phyloP scores from a whole-genome alignment of 495 filamentous ascomycete species.

The Xylaria telfairii region DNA sequence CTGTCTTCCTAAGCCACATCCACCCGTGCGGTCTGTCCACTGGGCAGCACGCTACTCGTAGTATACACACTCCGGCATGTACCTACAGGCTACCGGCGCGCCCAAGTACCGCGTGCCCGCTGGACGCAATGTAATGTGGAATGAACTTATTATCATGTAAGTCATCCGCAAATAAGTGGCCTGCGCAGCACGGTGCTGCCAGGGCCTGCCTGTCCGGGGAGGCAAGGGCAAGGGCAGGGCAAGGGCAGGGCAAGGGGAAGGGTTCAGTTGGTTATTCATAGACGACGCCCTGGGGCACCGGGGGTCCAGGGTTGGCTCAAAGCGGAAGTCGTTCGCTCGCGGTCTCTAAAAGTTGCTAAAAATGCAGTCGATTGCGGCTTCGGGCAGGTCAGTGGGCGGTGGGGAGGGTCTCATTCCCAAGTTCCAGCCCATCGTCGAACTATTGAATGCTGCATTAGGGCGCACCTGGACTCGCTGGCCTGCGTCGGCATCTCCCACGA shows the following conservation, averaged over 20 bases:
- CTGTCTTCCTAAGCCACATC: constrained; percentile 22
- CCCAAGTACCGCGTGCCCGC: constrained; percentile 5
- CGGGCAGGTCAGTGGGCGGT: constrained; percentile 23
- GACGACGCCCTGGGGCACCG: too few species aligned
- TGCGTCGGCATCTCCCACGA: constrained; percentile 29
- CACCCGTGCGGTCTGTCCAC: background rate
- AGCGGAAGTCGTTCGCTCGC: constrained; percentile 20
- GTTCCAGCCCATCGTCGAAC: constrained; percentile 28
- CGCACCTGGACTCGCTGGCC: constrained; percentile 27
- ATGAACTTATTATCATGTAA: constrained; percentile 6
- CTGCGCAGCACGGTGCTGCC: background rate
- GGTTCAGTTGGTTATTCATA: constrained; percentile 15
- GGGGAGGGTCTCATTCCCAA: constrained; percentile 25
- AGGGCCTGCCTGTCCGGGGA: background rate
- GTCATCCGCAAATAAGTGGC: constrained; percentile 2
- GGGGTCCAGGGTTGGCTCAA: constrained; percentile 9
- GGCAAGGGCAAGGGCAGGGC: too few species aligned
- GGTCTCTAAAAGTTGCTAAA: constrained; percentile 20
- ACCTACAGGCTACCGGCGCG: too few species aligned
- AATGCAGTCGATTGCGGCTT: constrained; percentile 23
- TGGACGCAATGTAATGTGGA: background rate
- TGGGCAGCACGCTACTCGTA: background rate
- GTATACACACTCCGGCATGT: too few species aligned
- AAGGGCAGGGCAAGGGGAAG: too few species aligned
- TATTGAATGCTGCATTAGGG: constrained; percentile 31